phyloP scores from a whole-genome alignment of 1,284 basidiomycete species.

The Heterobasidion annosum region DNA sequence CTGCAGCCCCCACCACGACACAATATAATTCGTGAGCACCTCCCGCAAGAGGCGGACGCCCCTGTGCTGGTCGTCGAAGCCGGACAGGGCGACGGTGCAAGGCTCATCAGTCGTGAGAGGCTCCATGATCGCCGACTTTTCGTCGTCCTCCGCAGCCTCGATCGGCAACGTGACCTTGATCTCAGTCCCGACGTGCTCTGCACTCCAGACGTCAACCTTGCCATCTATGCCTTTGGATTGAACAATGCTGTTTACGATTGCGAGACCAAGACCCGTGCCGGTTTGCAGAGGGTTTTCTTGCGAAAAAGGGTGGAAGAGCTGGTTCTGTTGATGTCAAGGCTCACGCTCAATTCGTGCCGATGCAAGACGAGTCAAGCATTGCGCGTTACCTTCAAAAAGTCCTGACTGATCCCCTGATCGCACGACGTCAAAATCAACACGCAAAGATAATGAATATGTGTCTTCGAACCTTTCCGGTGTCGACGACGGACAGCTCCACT shows the following conservation, averaged over 20 bases:
- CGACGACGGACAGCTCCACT: slow-evolving; percentile 80
- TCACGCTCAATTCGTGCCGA: background rate
- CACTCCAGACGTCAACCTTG: slow-evolving; percentile 82
- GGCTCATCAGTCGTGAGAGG: slow-evolving; percentile 38
- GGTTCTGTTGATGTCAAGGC: slow-evolving; percentile 46
- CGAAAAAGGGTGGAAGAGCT: slow-evolving; percentile 95
- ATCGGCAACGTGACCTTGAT: slow-evolving; percentile 84
- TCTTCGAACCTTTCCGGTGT: slow-evolving; percentile 74
- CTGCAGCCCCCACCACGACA: slow-evolving; percentile 72
- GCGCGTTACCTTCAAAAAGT: slow-evolving; percentile 65
- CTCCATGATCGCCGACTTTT: slow-evolving; percentile 29
- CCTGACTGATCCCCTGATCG: slow-evolving; percentile 74
- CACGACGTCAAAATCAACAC: background rate
- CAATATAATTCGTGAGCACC: slow-evolving; percentile 61
- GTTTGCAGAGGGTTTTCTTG: slow-evolving; percentile 89
- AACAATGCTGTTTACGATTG: slow-evolving; percentile 92
- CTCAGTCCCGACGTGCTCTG: slow-evolving; percentile 88
- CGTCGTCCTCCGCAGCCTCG: slow-evolving; percentile 43
- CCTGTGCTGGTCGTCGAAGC: slow-evolving; percentile 60
- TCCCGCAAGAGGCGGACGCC: slow-evolving; percentile 64
- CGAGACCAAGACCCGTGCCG: slow-evolving; percentile 92
- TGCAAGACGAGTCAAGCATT: slow-evolving; percentile 3
- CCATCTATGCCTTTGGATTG: slow-evolving; percentile 82
- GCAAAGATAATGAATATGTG: background rate
- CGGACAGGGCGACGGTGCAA: slow-evolving; percentile 56